phyloP scores from a whole-genome alignment of 139 green algal species.

The Closterium sp. region DNA sequence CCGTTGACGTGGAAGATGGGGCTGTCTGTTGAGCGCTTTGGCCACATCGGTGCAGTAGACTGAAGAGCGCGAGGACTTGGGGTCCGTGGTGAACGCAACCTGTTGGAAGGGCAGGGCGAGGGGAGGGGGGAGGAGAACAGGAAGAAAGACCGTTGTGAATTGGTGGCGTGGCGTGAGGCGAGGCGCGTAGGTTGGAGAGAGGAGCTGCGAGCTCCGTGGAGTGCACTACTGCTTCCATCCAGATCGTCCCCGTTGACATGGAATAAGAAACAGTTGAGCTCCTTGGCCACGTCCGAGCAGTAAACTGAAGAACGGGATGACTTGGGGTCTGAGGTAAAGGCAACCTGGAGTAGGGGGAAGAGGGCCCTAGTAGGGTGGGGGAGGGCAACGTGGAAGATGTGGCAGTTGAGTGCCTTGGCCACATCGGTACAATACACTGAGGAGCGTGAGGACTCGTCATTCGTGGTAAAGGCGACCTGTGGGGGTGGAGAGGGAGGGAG shows the following conservation, averaged over 20 bases:
- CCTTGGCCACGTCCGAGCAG: slow-evolving; percentile 96
- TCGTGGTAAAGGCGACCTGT: slow-evolving; percentile 55
- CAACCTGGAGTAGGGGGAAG: no score
- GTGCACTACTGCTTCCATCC: no score
- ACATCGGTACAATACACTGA: slow-evolving; percentile 92
- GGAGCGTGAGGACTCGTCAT: slow-evolving; percentile 79
- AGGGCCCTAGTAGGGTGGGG: slow-evolving; percentile 92
- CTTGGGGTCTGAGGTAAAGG: slow-evolving; percentile 73
- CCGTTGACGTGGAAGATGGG: slow-evolving; percentile 99
- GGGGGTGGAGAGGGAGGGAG: no score
- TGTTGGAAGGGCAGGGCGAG: background rate
- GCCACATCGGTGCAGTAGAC: slow-evolving; percentile 95
- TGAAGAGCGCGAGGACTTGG: slow-evolving; percentile 63
- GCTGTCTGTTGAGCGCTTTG: slow-evolving; percentile 87
- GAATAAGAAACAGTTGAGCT: slow-evolving; percentile 65
- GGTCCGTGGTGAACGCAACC: slow-evolving; percentile 98
- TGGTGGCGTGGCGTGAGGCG: slow-evolving; percentile 71
- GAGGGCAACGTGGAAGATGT: slow-evolving; percentile 90
- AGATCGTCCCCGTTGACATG: no score
- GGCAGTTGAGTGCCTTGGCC: slow-evolving; percentile 91
- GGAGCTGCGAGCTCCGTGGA: no score
- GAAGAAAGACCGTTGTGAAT: slow-evolving; percentile 64
- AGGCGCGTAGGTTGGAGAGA: no score
- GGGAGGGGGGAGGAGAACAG: background rate
- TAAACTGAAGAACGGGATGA: slow-evolving; percentile 66